Conservation (phyloP, 2,329 filamentous ascomycete genomes). For the Arthrobotrys sinensis region DNA sequence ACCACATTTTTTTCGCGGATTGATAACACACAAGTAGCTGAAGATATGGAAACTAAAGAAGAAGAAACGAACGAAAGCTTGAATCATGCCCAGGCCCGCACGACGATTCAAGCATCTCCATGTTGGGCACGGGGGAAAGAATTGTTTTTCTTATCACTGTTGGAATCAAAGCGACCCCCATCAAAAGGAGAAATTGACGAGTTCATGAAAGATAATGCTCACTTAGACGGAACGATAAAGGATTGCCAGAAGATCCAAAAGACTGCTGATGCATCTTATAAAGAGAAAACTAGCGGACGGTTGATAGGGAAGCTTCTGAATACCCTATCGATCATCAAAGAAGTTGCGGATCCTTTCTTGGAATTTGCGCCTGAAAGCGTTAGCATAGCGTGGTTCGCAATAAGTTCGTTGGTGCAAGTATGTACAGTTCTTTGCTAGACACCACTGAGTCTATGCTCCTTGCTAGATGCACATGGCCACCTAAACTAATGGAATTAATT, state of each 20-base stretch:
- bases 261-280: slow-evolving; percentile 44
- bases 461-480: too few relatives aligned
- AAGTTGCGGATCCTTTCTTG: slow-evolving; percentile 52
- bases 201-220: slow-evolving; percentile 54
- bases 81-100: slow-evolving; percentile 12
- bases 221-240: slow-evolving; percentile 46
- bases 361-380: slow-evolving; percentile 50
- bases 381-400: slow-evolving; percentile 58
- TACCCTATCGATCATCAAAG: slow-evolving; percentile 44
- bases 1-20: too few relatives aligned
- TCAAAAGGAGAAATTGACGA: slow-evolving; percentile 37
- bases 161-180: slow-evolving; percentile 40
- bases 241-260: slow-evolving; percentile 48
- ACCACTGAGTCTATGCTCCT: too few relatives aligned
- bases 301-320: slow-evolving; percentile 31
- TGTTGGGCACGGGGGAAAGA: slow-evolving; percentile 58
- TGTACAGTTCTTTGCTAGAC: background rate
- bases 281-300: slow-evolving; percentile 33
- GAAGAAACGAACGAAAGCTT: background rate
- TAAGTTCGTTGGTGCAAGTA: slow-evolving; percentile 50
- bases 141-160: slow-evolving; percentile 39
- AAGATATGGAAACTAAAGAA: background rate
- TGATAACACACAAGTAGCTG: background rate
- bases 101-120: slow-evolving; percentile 39
- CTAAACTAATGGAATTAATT: background rate